Conservation (phyloP, 768 basidiomycete genomes). For the Amanita muscaria region DNA sequence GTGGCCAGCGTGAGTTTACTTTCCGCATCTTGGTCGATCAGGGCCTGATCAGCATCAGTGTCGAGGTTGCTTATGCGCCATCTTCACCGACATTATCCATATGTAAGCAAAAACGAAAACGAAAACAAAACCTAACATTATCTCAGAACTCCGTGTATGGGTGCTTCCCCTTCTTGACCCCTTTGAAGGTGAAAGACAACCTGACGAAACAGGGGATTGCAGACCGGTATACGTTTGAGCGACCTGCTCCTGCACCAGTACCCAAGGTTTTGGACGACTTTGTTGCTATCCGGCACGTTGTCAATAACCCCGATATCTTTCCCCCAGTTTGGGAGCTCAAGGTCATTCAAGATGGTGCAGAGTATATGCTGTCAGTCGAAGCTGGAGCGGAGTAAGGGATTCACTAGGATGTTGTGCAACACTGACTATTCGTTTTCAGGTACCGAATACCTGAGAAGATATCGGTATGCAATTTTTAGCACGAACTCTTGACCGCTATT, state of each 20-base stretch:
- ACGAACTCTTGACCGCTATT: not conserved
- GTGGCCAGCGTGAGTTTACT: slow-evolving; percentile 23
- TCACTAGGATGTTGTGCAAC: not conserved
- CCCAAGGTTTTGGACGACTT: slow-evolving; percentile 25
- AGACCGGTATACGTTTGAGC: slow-evolving; percentile 33
- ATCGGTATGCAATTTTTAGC: slow-evolving; percentile 23
- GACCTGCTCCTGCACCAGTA: slow-evolving; percentile 24
- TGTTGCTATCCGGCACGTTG: slow-evolving; percentile 25
- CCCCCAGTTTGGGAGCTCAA: slow-evolving; percentile 24
- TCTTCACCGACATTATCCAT: slow-evolving; percentile 33
- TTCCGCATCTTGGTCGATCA: not conserved
- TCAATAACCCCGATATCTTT: slow-evolving; percentile 28
- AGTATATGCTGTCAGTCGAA: slow-evolving; percentile 32
- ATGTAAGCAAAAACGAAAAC: slow-evolving; percentile 14
- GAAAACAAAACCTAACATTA: not conserved
- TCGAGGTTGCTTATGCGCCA: slow-evolving; percentile 38
- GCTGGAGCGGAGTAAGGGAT: slow-evolving; percentile 21
- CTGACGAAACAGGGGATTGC: slow-evolving; percentile 31
- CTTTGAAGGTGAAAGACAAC: slow-evolving; percentile 29
- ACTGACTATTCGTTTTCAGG: not conserved
- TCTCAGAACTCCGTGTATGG: slow-evolving; percentile 45
- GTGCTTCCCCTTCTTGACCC: slow-evolving; percentile 62
- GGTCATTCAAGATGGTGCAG: slow-evolving; percentile 26
- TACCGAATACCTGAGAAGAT: slow-evolving; percentile 14
- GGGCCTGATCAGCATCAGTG: slow-evolving; percentile 17